These are phyloP conservation scores for Pseudodiploospora longispora DNA, from an alignment of 2,329 filamentous ascomycete genomes.

Conservation along the genomic window DNA sequence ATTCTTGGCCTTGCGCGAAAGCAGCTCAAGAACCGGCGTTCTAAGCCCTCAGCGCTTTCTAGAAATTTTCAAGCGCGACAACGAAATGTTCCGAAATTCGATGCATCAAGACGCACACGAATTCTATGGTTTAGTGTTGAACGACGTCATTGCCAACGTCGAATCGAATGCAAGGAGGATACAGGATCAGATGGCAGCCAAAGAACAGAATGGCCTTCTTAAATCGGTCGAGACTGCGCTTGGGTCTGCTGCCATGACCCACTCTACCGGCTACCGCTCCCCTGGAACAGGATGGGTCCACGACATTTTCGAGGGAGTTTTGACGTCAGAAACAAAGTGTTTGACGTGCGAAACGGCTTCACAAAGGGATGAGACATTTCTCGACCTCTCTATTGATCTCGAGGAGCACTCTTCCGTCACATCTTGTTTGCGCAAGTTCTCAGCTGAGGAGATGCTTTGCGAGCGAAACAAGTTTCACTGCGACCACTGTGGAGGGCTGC, in stretches of 20 bases:
- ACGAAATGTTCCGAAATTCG: conserved; percentile 93
- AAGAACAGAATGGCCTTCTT: conserved; percentile 35
- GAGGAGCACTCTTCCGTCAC: conserved; percentile 95
- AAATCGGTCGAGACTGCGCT: conserved; percentile 40
- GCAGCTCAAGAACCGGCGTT: conserved; percentile 75
- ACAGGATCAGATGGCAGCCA: conserved; percentile 38
- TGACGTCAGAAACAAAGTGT: conserved; percentile 95
- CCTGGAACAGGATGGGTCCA: conserved; percentile 83
- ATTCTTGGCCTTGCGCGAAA: conserved; percentile 81
- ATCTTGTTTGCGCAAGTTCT: conserved; percentile 90
- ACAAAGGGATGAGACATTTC: conserved; percentile 88
- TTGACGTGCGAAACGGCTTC: conserved; percentile 94
- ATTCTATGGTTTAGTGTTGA: conserved; percentile 90
- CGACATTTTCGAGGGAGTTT: conserved; percentile 87
- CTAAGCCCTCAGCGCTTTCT: conserved; percentile 88
- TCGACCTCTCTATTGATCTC: conserved; percentile 92
- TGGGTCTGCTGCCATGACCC: conserved; percentile 25
- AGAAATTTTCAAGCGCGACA: conserved; percentile 86
- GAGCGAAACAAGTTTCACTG: conserved; percentile 99
- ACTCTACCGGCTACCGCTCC: conserved; percentile 39
- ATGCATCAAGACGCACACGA: conserved; percentile 99
- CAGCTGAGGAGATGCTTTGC: conserved; percentile 95
- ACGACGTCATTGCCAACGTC: conserved; percentile 89
- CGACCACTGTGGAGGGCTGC: conserved; percentile 89
- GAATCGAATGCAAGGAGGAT: conserved; percentile 72